Evolutionary conservation across 306 rosid species (phyloP).

Genomic region (Styphnolobium japonicum): DNA sequence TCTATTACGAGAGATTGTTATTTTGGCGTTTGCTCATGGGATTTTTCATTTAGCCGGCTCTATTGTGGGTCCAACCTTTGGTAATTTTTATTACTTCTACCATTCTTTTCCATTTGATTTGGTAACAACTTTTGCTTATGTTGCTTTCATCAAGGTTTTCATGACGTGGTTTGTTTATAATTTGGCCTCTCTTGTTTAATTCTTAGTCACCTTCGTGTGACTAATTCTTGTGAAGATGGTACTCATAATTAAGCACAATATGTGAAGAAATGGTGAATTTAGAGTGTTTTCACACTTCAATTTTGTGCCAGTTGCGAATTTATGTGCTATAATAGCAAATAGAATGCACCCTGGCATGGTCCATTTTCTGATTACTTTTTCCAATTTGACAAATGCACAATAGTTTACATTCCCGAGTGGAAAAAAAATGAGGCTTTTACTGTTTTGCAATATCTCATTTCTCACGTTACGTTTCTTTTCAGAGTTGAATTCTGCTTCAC

Average conservation of each 20-base stretch:
- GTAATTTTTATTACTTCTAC: background rate
- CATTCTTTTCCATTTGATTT: background rate
- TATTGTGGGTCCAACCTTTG: background rate
- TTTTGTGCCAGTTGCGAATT: too few species aligned
- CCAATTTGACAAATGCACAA: too few species aligned
- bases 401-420: too few species aligned
- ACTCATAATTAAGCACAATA: background rate
- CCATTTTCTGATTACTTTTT: too few species aligned
- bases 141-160: slow-evolving; percentile 9
- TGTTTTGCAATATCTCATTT: background rate
- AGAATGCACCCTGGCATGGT: too few species aligned
- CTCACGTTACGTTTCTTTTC: too few species aligned
- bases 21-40: slow-evolving; percentile 43
- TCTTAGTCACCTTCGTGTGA: background rate
- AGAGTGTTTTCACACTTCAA: too few species aligned
- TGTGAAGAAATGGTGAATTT: too few species aligned
- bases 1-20: background rate
- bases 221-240: background rate
- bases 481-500: background rate
- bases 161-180: background rate
- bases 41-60: slow-evolving; percentile 54
- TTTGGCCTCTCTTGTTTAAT: background rate
- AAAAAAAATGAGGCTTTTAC: background rate
- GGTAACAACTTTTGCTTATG: background rate
- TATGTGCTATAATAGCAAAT: too few species aligned